phyloP scores from a whole-genome alignment of 306 rosid species.

The Geum urbanum region DNA sequence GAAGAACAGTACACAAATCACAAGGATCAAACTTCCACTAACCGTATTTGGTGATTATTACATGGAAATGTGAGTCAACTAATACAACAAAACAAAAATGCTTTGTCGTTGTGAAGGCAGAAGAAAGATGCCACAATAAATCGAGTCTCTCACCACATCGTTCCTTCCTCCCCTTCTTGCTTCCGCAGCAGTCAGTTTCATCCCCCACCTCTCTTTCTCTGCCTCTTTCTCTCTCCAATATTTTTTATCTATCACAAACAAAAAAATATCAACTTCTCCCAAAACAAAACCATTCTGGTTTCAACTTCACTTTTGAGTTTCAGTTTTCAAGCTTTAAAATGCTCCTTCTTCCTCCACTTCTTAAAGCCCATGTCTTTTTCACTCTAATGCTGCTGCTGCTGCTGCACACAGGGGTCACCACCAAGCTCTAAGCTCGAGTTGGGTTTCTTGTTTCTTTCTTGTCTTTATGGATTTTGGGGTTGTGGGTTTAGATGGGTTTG shows the following conservation, averaged over 20 bases:
- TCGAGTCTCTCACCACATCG: background rate
- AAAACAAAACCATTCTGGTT: conserved; percentile 43
- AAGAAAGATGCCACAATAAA: conserved; percentile 6
- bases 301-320: conserved; percentile 28
- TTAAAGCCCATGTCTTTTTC: conserved; percentile 23
- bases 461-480: conserved; percentile 69
- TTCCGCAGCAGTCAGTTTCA: conserved; percentile 36
- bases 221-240: conserved; percentile 47
- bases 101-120: background rate
- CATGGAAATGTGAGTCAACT: background rate
- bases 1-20: background rate
- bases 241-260: conserved; percentile 46
- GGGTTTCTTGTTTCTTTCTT: background rate
- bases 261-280: conserved; percentile 28
- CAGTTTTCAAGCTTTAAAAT: conserved; percentile 36
- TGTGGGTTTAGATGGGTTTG: conserved; percentile 67
- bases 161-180: conserved; percentile 11
- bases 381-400: conserved; percentile 20
- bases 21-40: background rate
- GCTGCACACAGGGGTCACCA: conserved; percentile 7
- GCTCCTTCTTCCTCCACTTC: conserved; percentile 37
- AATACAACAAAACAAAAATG: background rate
- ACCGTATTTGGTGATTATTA: background rate
- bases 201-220: conserved; percentile 26
- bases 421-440: conserved; percentile 6